Evolutionary conservation across 805 yeast species (phyloP).

Genomic region (Ogataea glucozyma): DNA sequence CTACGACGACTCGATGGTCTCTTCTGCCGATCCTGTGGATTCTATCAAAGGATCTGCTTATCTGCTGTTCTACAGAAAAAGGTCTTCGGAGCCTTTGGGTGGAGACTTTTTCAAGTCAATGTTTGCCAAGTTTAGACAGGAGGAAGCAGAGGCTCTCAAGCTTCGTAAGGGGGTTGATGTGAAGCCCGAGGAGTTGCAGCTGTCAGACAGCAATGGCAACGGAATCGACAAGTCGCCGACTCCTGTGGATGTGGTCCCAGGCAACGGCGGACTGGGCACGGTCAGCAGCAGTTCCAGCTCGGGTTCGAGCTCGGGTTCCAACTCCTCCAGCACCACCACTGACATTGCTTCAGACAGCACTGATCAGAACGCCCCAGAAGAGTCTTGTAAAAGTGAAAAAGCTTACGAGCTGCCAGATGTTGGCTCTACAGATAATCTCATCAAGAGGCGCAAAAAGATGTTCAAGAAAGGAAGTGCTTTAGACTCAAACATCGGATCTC

Average conservation of each 20-base stretch:
- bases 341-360: constrained; percentile 14
- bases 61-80: constrained; percentile 74
- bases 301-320: background rate
- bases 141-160: constrained; percentile 11
- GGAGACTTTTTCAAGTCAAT: constrained; percentile 45
- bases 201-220: constrained; percentile 1
- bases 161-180: background rate
- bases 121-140: constrained; percentile 40
- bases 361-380: constrained; percentile 11
- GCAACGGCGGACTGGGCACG: constrained; percentile 2
- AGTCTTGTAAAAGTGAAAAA: constrained; percentile 3
- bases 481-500: constrained; percentile 33
- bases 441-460: constrained; percentile 29
- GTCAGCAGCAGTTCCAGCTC: constrained; percentile 3
- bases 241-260: constrained; percentile 1
- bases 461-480: constrained; percentile 9
- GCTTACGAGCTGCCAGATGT: constrained; percentile 6
- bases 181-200: constrained; percentile 3
- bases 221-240: constrained; percentile 11
- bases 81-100: constrained; percentile 46
- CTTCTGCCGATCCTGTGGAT: constrained; percentile 56
- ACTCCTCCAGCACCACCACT: constrained; percentile 8
- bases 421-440: constrained; percentile 12
- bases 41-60: constrained; percentile 81
- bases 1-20: constrained; percentile 81